These are phyloP conservation scores for Acidomyces sp. DNA, from an alignment of 495 filamentous ascomycete genomes.

Conservation along the genomic window DNA sequence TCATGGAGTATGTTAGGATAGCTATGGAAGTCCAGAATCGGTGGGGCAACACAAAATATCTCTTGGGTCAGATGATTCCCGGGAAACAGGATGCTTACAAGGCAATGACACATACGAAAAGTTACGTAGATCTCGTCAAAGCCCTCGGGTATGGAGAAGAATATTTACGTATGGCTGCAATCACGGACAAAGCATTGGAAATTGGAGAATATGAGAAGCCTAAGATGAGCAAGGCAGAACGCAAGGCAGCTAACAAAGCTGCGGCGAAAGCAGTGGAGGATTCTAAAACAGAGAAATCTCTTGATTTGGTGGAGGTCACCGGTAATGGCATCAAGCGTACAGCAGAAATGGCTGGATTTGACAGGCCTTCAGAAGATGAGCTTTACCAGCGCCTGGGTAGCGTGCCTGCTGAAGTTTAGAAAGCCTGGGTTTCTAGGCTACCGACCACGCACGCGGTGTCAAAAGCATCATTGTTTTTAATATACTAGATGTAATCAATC, in stretches of 20 bases:
- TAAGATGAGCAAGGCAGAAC: slow-evolving; percentile 38
- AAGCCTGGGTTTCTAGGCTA: no score
- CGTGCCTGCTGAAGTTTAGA: no score
- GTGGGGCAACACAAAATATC: slow-evolving; percentile 81
- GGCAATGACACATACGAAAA: slow-evolving; percentile 42
- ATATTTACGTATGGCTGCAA: slow-evolving; percentile 42
- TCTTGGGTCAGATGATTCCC: slow-evolving; percentile 70
- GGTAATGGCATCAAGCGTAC: slow-evolving; percentile 15
- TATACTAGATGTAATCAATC: no score
- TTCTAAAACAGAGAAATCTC: background rate
- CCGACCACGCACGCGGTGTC: no score
- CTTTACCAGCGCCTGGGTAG: no score
- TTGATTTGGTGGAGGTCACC: slow-evolving; percentile 1
- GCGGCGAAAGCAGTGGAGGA: background rate
- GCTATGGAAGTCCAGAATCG: slow-evolving; percentile 70
- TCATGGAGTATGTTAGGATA: slow-evolving; percentile 54
- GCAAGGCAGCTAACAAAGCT: slow-evolving; percentile 39
- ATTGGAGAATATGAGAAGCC: slow-evolving; percentile 32
- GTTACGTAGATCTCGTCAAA: slow-evolving; percentile 51
- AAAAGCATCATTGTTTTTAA: no score
- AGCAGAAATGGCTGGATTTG: slow-evolving; percentile 14
- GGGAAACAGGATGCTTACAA: slow-evolving; percentile 54
- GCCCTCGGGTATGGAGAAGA: slow-evolving; percentile 46
- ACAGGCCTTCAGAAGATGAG: slow-evolving; percentile 20
- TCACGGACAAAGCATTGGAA: slow-evolving; percentile 50